Percentiles rank a stretch among this genome's conserved stretches.
phyloP scores from a whole-genome alignment of 75 land plant genomes.

The Pseudotsuga menziesii region DNA sequence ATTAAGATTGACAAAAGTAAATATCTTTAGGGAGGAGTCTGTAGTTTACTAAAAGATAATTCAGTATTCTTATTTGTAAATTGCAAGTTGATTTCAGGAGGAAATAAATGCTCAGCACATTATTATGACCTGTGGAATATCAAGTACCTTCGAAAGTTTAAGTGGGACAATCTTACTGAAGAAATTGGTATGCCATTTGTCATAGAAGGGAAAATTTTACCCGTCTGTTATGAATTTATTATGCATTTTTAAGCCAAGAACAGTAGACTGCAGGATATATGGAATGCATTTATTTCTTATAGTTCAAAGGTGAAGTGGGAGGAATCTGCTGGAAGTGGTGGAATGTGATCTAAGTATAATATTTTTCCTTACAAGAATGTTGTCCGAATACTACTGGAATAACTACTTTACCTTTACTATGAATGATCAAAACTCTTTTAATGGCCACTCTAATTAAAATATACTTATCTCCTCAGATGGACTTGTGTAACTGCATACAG shows the following conservation, averaged over 20 bases:
- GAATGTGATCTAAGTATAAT: not conserved
- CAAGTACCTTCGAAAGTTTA: slow-evolving; percentile 84
- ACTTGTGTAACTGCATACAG: no score
- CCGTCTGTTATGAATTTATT: not conserved
- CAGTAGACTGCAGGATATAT: not conserved
- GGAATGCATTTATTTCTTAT: not conserved
- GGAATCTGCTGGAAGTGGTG: not conserved
- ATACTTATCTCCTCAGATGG: no score
- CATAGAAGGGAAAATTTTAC: not conserved
- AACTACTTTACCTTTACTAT: no score
- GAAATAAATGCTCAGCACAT: slow-evolving; percentile 76
- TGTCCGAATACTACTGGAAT: slow-evolving; percentile 13
- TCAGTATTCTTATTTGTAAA: no score
- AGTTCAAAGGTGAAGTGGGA: not conserved
- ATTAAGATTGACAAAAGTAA: no score
- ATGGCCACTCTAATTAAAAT: no score
- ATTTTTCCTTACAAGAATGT: slow-evolving; percentile 63
- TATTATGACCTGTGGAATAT: slow-evolving; percentile 97
- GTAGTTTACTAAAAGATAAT: no score
- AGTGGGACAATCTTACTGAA: slow-evolving; percentile 94
- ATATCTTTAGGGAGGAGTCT: no score
- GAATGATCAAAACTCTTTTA: no score
- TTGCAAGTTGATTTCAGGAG: slow-evolving; percentile 33
- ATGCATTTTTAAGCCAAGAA: not conserved
- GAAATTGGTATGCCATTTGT: slow-evolving; percentile 66